Evolutionary conservation across 2,329 filamentous ascomycete genomes (phyloP).

Genomic region (Mollisia scopiformis): DNA sequence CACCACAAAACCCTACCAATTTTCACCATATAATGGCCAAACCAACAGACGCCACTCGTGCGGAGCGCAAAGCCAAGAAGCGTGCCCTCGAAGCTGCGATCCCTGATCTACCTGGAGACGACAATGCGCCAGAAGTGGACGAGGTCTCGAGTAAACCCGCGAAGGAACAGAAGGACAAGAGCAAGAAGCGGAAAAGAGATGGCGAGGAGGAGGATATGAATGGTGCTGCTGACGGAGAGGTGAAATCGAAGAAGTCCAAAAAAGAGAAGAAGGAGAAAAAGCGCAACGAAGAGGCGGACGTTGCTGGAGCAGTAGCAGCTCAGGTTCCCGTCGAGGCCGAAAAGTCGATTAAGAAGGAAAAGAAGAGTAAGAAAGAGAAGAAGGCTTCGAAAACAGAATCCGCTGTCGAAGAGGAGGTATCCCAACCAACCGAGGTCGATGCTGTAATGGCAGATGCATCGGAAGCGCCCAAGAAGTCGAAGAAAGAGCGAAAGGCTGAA

Average conservation of each 20-base stretch:
- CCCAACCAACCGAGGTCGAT: slow-evolving; percentile 1
- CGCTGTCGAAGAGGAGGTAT: not conserved
- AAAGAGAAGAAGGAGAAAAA: slow-evolving; percentile 33
- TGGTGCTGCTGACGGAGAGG: slow-evolving; percentile 22
- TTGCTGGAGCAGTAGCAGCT: not conserved
- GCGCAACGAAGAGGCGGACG: slow-evolving; percentile 1
- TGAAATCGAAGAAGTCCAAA: slow-evolving; percentile 26
- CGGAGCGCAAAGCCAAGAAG: slow-evolving; percentile 39
- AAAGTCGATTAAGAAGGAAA: slow-evolving; percentile 11
- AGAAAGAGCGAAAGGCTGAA: slow-evolving; percentile 41
- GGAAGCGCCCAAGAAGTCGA: slow-evolving; percentile 36
- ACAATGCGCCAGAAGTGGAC: slow-evolving; percentile 30
- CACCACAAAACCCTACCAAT: slow-evolving; percentile 25
- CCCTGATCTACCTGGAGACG: slow-evolving; percentile 36
- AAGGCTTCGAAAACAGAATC: not conserved
- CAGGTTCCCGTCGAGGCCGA: not conserved
- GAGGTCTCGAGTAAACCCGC: slow-evolving; percentile 20
- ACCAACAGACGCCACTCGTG: slow-evolving; percentile 31
- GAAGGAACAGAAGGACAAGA: slow-evolving; percentile 10
- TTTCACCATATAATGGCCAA: slow-evolving; percentile 29
- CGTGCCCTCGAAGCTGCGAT: slow-evolving; percentile 38
- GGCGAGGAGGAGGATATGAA: slow-evolving; percentile 20
- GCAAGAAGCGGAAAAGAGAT: slow-evolving; percentile 29
- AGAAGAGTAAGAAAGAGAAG: slow-evolving; percentile 17
- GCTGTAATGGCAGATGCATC: slow-evolving; percentile 18